Percentiles rank a stretch among this genome's conserved stretches.
phyloP scores from a whole-genome alignment of 2,329 filamentous ascomycete genomes.

The Fusarium sp. region DNA sequence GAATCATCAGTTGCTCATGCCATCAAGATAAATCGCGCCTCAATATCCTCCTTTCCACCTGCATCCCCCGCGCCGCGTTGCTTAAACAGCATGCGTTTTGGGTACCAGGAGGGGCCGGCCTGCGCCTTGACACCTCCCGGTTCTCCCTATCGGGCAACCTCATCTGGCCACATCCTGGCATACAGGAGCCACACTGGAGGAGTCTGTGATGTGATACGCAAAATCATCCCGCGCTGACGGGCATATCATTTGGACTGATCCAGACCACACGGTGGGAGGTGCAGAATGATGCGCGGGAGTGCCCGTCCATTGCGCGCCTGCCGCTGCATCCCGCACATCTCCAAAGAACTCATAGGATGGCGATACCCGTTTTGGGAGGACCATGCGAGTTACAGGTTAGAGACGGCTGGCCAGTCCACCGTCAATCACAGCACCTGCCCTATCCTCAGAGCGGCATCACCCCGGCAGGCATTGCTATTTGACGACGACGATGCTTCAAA shows the following conservation, averaged over 20 bases:
- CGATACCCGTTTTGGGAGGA: slow-evolving; percentile 22
- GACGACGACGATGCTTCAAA: slow-evolving; percentile 2
- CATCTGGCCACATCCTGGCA: slow-evolving; percentile 18
- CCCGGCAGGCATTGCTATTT: slow-evolving; percentile 13
- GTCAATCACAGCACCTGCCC: slow-evolving; percentile 29
- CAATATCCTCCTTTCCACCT: slow-evolving; percentile 18
- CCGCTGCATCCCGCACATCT: slow-evolving; percentile 36
- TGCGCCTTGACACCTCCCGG: background rate
- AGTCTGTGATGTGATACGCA: slow-evolving; percentile 27
- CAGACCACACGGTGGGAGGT: slow-evolving; percentile 32
- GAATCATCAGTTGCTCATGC: slow-evolving; percentile 23
- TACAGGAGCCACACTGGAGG: slow-evolving; percentile 18
- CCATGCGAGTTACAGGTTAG: slow-evolving; percentile 9
- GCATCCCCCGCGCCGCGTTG: slow-evolving; percentile 18
- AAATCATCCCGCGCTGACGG: slow-evolving; percentile 32
- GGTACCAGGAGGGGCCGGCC: background rate
- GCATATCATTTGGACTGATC: slow-evolving; percentile 22
- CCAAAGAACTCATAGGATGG: slow-evolving; percentile 17
- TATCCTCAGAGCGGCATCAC: background rate
- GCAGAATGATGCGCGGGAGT: slow-evolving; percentile 40
- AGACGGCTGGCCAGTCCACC: slow-evolving; percentile 14
- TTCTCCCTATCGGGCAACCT: slow-evolving; percentile 24
- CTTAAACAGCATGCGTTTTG: slow-evolving; percentile 3
- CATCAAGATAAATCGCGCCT: slow-evolving; percentile 31
- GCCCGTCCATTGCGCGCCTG: slow-evolving; percentile 43